Conservation (phyloP, 768 basidiomycete genomes). For the Suillus subaureus region DNA sequence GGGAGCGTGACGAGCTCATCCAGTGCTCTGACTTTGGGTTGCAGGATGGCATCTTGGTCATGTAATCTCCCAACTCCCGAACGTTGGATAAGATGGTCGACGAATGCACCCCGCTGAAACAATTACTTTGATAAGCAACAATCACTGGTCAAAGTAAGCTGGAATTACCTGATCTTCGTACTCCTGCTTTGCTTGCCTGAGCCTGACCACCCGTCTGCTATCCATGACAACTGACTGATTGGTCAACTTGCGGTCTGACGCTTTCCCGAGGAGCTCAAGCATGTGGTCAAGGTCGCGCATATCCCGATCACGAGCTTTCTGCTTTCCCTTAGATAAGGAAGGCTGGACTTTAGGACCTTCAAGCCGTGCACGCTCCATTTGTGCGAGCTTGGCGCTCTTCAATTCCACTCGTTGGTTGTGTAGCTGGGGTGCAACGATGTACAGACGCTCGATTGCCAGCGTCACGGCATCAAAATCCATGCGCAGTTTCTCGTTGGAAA, state of each 20-base stretch:
- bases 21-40: conserved; percentile 8
- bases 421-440: conserved; percentile 84
- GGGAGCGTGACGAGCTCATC: conserved; percentile 46
- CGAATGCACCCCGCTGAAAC: conserved; percentile 69
- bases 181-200: conserved; percentile 58
- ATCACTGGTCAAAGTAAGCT: neutral
- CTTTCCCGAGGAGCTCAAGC: conserved; percentile 69
- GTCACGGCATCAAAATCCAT: conserved; percentile 85
- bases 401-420: conserved; percentile 94
- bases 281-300: conserved; percentile 69
- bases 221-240: conserved; percentile 74
- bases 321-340: conserved; percentile 43
- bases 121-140: conserved; percentile 14
- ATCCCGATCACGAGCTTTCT: conserved; percentile 46
- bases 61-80: conserved; percentile 75
- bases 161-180: conserved; percentile 63
- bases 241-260: conserved; percentile 64
- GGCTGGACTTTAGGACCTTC: conserved; percentile 34
- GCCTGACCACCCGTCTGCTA: conserved; percentile 53
- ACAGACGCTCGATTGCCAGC: conserved; percentile 87
- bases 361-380: conserved; percentile 71
- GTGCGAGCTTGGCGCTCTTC: conserved; percentile 64
- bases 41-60: conserved; percentile 70
- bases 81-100: conserved; percentile 71
- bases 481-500: conserved; percentile 43